Conservation (phyloP, 75 land plant genomes). For the Isoetes taiwanensis region DNA sequence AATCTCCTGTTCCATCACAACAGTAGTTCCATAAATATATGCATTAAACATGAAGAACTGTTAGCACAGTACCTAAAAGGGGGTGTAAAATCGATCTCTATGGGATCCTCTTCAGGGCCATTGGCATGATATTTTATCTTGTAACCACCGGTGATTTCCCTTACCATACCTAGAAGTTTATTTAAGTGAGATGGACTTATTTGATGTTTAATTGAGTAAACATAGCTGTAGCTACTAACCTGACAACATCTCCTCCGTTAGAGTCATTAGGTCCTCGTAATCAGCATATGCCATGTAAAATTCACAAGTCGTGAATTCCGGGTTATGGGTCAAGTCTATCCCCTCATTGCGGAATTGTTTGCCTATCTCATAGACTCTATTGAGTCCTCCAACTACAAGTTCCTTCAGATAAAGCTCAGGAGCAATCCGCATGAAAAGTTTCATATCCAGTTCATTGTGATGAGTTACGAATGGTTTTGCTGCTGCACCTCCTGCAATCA, state of each 20-base stretch:
- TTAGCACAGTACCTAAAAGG: conserved; percentile 99
- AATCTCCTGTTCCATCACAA: conserved; percentile 86
- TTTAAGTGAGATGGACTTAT: too few species aligned
- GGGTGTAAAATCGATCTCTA: conserved; percentile 92
- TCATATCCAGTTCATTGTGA: conserved; percentile 87
- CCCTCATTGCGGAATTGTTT: conserved; percentile 95
- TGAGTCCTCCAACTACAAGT: conserved; percentile 79
- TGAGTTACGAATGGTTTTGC: conserved; percentile 91
- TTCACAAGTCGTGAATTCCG: conserved; percentile 92
- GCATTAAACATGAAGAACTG: too few species aligned
- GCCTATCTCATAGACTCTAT: conserved; percentile 92
- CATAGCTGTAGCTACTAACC: conserved; percentile 34
- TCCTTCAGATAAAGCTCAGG: conserved; percentile 87
- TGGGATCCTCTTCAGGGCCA: conserved; percentile 65
- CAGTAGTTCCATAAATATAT: too few species aligned
- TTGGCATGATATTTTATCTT: conserved; percentile 71
- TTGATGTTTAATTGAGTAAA: too few species aligned
- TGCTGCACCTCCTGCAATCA: conserved; percentile 98
- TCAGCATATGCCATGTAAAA: conserved; percentile 97
- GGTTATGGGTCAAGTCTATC: conserved; percentile 94
- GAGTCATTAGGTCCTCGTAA: conserved; percentile 75
- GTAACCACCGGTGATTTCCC: conserved; percentile 89
- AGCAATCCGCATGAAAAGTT: conserved; percentile 76
- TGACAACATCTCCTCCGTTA: conserved; percentile 76
- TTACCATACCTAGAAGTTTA: conserved; percentile 99